These are phyloP conservation scores for Yarrowia sp. DNA, from an alignment of 805 yeast genomes.

Conservation along the genomic window DNA sequence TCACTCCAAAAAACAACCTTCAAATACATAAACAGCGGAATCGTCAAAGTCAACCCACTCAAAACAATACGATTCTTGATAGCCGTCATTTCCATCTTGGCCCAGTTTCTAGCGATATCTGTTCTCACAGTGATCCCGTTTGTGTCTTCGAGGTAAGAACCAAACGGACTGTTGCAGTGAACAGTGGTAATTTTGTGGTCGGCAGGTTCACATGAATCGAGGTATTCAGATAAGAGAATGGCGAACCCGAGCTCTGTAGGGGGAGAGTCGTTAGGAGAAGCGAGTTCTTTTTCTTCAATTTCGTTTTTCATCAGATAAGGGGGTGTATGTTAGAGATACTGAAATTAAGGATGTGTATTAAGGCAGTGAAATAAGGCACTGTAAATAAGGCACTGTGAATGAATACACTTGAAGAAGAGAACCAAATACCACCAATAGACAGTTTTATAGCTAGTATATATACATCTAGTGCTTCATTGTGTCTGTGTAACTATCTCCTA, in stretches of 20 bases:
- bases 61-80: conserved; percentile 2
- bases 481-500: no score
- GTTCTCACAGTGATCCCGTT: conserved; percentile 4
- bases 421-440: no score
- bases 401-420: no score
- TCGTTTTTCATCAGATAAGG: no score
- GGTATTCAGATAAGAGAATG: background rate
- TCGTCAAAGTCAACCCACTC: background rate
- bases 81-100: conserved; percentile 22
- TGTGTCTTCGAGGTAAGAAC: background rate
- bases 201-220: background rate
- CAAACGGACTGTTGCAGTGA: conserved; percentile 7
- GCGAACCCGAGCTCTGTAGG: background rate
- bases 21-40: conserved; percentile 14
- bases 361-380: no score
- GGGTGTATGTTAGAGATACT: no score
- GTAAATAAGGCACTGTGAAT: no score
- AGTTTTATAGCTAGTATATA: no score
- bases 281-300: background rate
- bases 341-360: no score
- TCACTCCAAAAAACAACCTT: conserved; percentile 4
- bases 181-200: background rate
- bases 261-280: no score
- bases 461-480: no score
- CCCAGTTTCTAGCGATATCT: conserved; percentile 19